These are phyloP conservation scores for Tilletia horrida DNA, from an alignment of 1,284 basidiomycete species.

Conservation along the genomic window DNA sequence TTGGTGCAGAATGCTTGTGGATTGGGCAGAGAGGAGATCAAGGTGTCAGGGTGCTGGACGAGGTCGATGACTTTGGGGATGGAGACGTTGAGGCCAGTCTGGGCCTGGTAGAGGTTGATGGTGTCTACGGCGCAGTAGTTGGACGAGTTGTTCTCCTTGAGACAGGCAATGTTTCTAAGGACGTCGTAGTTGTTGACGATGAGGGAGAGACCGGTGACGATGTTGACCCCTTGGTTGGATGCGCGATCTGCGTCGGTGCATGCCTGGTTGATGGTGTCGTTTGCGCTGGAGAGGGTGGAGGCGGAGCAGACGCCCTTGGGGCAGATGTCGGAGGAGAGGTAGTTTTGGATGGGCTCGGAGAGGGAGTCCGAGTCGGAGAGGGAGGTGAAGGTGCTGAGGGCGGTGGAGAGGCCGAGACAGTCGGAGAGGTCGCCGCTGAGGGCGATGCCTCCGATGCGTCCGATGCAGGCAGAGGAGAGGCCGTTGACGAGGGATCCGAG, in stretches of 20 bases:
- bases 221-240: conserved; percentile 15
- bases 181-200: conserved; percentile 9
- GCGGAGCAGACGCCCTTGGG: conserved; percentile 2
- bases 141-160: background rate
- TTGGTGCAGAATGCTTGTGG: conserved; percentile 3
- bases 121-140: conserved; percentile 9
- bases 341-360: background rate
- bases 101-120: background rate
- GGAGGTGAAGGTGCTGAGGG: conserved; percentile 17
- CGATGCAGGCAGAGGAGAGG: conserved; percentile 14
- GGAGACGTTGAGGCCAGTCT: conserved; percentile 3
- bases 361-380: background rate
- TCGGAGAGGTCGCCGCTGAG: conserved; percentile 15
- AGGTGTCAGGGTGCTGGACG: background rate
- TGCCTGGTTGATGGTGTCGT: background rate
- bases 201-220: conserved; percentile 2
- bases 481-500: conserved; percentile 14
- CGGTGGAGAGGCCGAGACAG: conserved; percentile 13
- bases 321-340: conserved; percentile 15
- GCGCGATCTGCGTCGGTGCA: conserved; percentile 14
- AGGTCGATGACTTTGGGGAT: background rate
- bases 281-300: background rate
- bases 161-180: conserved; percentile 9
- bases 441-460: conserved; percentile 10
- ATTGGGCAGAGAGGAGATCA: background rate